Base-by-base conservation (phyloP, 371 early-diverging fungal species). In the Sporodiniella umbellata region DNA sequence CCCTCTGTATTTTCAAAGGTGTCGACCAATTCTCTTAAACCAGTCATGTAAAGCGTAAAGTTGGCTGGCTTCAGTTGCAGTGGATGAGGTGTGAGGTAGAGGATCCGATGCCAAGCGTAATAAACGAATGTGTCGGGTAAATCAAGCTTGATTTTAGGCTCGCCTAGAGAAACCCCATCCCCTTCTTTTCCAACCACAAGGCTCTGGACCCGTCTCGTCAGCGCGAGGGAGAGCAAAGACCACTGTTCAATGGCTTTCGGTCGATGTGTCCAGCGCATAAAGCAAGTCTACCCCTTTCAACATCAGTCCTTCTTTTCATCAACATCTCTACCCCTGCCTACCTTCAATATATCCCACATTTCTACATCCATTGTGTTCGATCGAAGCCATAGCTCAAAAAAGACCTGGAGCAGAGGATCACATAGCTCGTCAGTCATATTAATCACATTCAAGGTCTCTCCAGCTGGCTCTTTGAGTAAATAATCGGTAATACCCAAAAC, bases 401-500 rank as follows among this genome's bases (percentile, higher is more conserved):
- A 65, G 10, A 78, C 78, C 54, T 83, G 58, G 1, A 88, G 62
- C 33, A 92, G 53, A 58, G 74, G 74, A 52, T 87, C 89, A 51
- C 88, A 87, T 28, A 92, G 66, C 49, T 84, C 83, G 60, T 89
- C 90, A 17, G 80, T 87, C 88, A 90, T 88, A 47, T 72, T 74
- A 8, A 49, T 60, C 8, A 79, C 72, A 30, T 72, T 78, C 22
- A 66, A 53, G 0, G 60, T 44, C 26, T 70, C 65, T 7, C 62
- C 58, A 8, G 62, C 39, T 8, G 80, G 85, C 45, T 81, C 81
- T 22, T 80, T 73, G 33, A 90, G 59, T 25, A 90, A 58, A 42
- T 74, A 80, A 53, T 91, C 92, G 0, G 85, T 65, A 28, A 86
- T 74, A 10, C 89, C 89, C 7, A 90, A 58, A 31, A 89, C 59